Evolutionary conservation across 345 rosid genomes (phyloP), one percentile per base, ranked within the genome.

Genomic region (Gossypium turneri): DNA sequence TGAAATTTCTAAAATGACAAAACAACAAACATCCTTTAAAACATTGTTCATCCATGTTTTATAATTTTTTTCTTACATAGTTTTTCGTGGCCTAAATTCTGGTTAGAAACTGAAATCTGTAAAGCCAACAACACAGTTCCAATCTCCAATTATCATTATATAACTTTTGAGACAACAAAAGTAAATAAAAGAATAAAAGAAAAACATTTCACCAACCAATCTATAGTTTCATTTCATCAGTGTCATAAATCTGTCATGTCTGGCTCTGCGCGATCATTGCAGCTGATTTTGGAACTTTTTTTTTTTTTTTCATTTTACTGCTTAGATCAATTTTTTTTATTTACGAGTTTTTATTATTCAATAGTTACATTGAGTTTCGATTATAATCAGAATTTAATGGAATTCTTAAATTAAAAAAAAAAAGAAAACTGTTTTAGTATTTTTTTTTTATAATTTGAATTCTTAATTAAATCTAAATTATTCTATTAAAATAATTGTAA

Each of bases 221-320:
- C 60, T 27, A 29, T 51, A 16, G 44, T 52, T 69, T 69, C 47
- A 34, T 69, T 69, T 51, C 59, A 69, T 69, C 47, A 51, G 20
- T 63, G 68, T 64, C 48, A 41, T 41, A 34, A 64, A 64, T 52
- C 60, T 25, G 43, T 68, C 72, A 11, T 52, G 73, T 29, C 73
- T 51, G 9, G 25, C 59, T 69, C 51, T 52, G 59, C 73, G 45
- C 25, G 27, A 70, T 70, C 60, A 70, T 70, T 70, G 73, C 73
- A 52, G 73, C 27, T 17, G 47, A 70, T 70, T 52, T 29, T 16
- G 73, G 25, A 56, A 51, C 25, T 4, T 4, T 1, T 24, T 58
- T 25, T 25, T 25, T 22, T 25, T 7, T 43, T 43, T 19, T 41
- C 44, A 17, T 24, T 69, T 51, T n/a, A 2, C 16, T 27, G 45